Percentiles rank a stretch among this genome's conserved stretches.
Conservation (phyloP, 345 rosid genomes). For the Populus nigra region DNA sequence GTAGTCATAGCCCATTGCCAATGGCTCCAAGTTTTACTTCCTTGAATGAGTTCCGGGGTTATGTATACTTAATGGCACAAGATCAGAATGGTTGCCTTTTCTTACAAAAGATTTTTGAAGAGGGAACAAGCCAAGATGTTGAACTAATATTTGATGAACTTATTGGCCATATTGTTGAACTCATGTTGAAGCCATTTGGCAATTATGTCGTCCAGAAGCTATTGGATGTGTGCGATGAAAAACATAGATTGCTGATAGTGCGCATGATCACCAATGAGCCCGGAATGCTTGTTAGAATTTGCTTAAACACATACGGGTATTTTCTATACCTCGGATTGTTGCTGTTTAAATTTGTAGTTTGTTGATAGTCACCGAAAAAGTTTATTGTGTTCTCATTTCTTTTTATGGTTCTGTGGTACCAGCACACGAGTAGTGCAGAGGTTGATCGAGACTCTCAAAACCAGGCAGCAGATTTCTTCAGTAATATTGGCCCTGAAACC, state of each 20-base stretch:
- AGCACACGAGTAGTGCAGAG: conserved; percentile 65
- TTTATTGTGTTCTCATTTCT: not conserved
- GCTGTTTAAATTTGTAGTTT: not conserved
- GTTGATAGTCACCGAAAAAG: not conserved
- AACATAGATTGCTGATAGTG: conserved; percentile 26
- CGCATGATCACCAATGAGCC: conserved; percentile 21
- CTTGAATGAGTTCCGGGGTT: conserved; percentile 22
- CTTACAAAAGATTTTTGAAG: conserved; percentile 34
- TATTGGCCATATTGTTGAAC: conserved; percentile 23
- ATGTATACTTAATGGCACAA: conserved; percentile 28
- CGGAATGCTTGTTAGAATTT: conserved; percentile 27
- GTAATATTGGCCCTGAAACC: conserved; percentile 48
- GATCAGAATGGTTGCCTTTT: conserved; percentile 33
- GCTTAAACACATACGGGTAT: conserved; percentile 39
- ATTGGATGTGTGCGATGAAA: conserved; percentile 35
- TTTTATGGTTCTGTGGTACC: conserved; percentile 8
- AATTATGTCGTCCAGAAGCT: conserved; percentile 37
- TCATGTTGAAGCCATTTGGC: conserved; percentile 30
- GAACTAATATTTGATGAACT: conserved; percentile 28
- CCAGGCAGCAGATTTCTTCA: conserved; percentile 46
- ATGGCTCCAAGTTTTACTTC: conserved; percentile 29
- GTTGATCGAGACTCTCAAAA: conserved; percentile 53
- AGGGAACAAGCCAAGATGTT: conserved; percentile 23
- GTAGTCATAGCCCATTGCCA: conserved; percentile 13
- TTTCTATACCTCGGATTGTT: not conserved